phyloP scores from a whole-genome alignment of 441 rosid species.

The Croton laevigatus region DNA sequence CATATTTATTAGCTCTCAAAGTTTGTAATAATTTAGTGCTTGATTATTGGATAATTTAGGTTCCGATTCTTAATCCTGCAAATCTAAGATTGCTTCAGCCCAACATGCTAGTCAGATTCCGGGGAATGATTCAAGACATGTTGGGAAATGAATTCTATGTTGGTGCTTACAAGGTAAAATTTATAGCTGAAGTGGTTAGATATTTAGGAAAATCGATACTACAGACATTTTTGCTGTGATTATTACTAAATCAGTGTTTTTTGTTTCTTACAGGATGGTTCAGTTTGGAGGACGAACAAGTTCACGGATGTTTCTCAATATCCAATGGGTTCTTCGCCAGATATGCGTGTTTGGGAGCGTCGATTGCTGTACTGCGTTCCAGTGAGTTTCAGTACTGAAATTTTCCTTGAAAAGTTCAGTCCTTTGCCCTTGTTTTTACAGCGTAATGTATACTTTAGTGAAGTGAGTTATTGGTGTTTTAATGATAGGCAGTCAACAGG shows the following conservation, averaged over 20 bases:
- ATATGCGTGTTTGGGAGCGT: conserved; percentile 80
- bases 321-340: conserved; percentile 49
- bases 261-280: conserved; percentile 49
- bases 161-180: conserved; percentile 84
- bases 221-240: background rate
- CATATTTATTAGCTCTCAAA: too few relatives aligned
- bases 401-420: background rate
- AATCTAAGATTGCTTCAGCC: conserved; percentile 56
- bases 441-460: background rate
- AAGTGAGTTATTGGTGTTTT: background rate
- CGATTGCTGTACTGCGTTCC: conserved; percentile 74
- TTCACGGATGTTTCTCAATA: conserved; percentile 58
- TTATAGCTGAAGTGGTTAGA: conserved; percentile 12
- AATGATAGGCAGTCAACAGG: background rate
- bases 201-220: conserved; percentile 25
- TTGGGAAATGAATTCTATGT: conserved; percentile 89
- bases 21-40: background rate
- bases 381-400: conserved; percentile 32
- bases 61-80: conserved; percentile 55
- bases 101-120: conserved; percentile 66
- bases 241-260: conserved; percentile 5
- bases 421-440: background rate
- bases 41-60: conserved; percentile 34
- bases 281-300: conserved; percentile 82
- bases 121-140: conserved; percentile 98